Evolutionary conservation across 1,139 yeast genomes (phyloP).

Genomic region (Geotrichum carabidarum): DNA sequence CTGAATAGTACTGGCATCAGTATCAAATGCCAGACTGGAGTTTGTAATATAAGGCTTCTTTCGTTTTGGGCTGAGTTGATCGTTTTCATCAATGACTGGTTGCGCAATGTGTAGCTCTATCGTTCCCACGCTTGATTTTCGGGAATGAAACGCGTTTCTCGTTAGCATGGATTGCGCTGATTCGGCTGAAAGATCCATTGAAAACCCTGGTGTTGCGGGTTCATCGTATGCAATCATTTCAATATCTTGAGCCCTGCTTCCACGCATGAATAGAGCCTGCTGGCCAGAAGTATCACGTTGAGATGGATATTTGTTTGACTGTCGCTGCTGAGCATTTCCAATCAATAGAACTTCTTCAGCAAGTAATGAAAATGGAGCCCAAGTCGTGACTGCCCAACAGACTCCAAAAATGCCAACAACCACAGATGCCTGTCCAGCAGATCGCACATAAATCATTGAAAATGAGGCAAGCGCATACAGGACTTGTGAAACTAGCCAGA

Average conservation of each 20-base stretch:
- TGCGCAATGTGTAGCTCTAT: slow-evolving; percentile 13
- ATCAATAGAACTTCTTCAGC: slow-evolving; percentile 37
- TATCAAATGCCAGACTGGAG: neutral
- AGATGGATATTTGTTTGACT: neutral
- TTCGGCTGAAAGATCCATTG: neutral
- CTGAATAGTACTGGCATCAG: neutral
- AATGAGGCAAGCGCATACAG: slow-evolving; percentile 37
- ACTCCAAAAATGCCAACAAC: slow-evolving; percentile 38
- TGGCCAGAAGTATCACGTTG: slow-evolving; percentile 5
- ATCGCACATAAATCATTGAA: slow-evolving; percentile 31
- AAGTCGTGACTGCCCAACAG: slow-evolving; percentile 41
- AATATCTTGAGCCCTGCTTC: slow-evolving; percentile 19
- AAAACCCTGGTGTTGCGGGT: neutral
- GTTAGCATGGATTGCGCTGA: neutral
- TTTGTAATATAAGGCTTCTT: neutral
- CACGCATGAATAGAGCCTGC: slow-evolving; percentile 7
- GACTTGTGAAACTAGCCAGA: slow-evolving; percentile 37
- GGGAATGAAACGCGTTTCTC: neutral
- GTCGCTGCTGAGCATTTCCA: slow-evolving; percentile 7
- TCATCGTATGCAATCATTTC: slow-evolving; percentile 14
- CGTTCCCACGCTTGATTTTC: slow-evolving; percentile 10
- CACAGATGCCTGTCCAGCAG: slow-evolving; percentile 32
- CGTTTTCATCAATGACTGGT: slow-evolving; percentile 11
- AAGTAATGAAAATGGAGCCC: slow-evolving; percentile 43
- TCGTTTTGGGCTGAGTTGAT: slow-evolving; percentile 13